Base-by-base conservation (phyloP, 2,329 filamentous ascomycete genomes). In the Beauveria caledonica region DNA sequence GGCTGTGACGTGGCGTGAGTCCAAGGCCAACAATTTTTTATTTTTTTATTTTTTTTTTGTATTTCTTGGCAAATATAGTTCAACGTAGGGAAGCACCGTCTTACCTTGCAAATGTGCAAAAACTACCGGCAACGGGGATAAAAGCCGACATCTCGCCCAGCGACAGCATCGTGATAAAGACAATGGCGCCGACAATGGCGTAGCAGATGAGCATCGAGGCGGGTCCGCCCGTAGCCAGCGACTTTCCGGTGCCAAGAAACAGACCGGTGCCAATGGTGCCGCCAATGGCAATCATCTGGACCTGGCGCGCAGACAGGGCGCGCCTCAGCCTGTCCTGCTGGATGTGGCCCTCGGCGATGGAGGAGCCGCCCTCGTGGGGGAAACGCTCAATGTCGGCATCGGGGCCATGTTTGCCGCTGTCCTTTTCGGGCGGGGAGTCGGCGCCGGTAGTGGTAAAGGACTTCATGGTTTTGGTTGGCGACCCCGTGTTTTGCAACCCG, bases 201-300 rank as follows among this genome's bases (percentile, higher is more conserved):
- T 84, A 86, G 39, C 77, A 77, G 48, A 86, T 77, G 11, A 86
- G 72, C 65, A 85, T 77, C 4, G 81, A 82, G 0, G 80, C 83
- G 5, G 84, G 84, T 0, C 84, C 84, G 33, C 82, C 84, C 0
- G 77, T 84, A 1, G 82, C 77, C 44, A 87, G 71, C 4, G 82
- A 80, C 67, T 81, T 82, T 10, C 84, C 84, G 0, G 82, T 85
- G 33, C 84, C 84, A 6, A 87, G 74, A 64, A 87, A 87, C 4
- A 87, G 71, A 3, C 84, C 84, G 0, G 84, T 86, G 9, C 82
- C 81, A 51, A 84, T 84, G 1, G 80, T 84, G 40, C 81, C 81
- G 21, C 79, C 81, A 53, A 84, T 81, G 48, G 85, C 85, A 63
- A 87, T 85, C 83, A 87, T 86, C 72, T 87, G 84, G 11, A 87